phyloP scores from a whole-genome alignment of 2,329 filamentous ascomycete genomes.

The Hypoxylon sp. region DNA sequence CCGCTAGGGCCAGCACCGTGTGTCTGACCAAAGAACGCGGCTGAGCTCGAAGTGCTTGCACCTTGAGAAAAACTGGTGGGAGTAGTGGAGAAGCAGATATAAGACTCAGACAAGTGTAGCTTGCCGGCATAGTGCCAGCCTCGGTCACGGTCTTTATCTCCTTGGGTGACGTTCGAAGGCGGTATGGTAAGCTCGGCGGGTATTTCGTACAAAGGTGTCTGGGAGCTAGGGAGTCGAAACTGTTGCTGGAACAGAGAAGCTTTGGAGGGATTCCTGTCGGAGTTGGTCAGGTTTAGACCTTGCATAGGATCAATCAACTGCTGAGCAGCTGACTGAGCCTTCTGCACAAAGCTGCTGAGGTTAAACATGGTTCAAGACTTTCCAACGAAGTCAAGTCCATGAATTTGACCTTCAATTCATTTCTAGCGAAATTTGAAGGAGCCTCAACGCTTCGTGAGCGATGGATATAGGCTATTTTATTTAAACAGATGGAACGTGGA shows the following conservation, averaged over 20 bases:
- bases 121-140: conserved; percentile 94
- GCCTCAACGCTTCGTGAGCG: conserved; percentile 21
- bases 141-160: conserved; percentile 78
- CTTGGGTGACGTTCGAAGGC: conserved; percentile 77
- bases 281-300: conserved; percentile 78
- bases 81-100: conserved; percentile 96
- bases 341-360: conserved; percentile 87
- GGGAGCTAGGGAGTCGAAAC: conserved; percentile 92
- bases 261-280: conserved; percentile 89
- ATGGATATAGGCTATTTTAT: conserved; percentile 5
- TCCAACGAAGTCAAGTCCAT: conserved; percentile 50
- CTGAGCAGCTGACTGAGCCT: conserved; percentile 78
- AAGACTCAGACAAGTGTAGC: conserved; percentile 93
- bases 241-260: conserved; percentile 94
- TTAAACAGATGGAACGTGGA: conserved; percentile 3
- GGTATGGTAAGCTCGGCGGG: conserved; percentile 94
- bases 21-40: conserved; percentile 91
- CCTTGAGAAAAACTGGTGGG: conserved; percentile 87
- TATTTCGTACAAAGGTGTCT: conserved; percentile 96
- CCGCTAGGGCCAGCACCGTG: conserved; percentile 92
- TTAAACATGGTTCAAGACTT: conserved; percentile 68
- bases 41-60: conserved; percentile 84
- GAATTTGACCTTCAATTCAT: conserved; percentile 51
- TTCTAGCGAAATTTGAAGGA: conserved; percentile 43
- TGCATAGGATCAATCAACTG: conserved; percentile 93